These are phyloP conservation scores for Paecilomyces dactylethromorphus DNA, from an alignment of 2,329 filamentous ascomycete species.

Conservation along the genomic window DNA sequence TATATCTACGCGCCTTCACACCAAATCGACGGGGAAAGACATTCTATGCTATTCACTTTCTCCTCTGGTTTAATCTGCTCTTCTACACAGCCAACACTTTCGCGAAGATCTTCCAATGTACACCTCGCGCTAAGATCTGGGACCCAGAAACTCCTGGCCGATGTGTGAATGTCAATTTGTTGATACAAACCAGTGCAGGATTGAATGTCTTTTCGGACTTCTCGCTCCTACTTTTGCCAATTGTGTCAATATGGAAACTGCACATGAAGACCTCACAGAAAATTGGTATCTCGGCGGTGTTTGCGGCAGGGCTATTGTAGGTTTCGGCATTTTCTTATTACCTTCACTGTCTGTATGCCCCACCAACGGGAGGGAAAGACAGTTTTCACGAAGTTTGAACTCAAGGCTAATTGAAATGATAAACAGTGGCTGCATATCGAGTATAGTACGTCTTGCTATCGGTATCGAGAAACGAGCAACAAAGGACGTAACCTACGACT, in stretches of 20 bases:
- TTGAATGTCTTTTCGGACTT: conserved; percentile 13
- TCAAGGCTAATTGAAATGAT: background rate
- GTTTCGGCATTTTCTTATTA: background rate
- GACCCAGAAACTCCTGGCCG: conserved; percentile 5
- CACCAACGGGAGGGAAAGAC: background rate
- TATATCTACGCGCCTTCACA: conserved; percentile 15
- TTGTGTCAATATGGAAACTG: conserved; percentile 6
- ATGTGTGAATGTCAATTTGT: conserved; percentile 9
- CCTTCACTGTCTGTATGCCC: background rate
- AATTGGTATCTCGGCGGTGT: background rate
- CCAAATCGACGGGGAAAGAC: conserved; percentile 8
- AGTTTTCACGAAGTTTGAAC: background rate
- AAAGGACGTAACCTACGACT: conserved; percentile 15
- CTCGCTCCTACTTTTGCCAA: conserved; percentile 8
- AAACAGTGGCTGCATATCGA: conserved; percentile 14
- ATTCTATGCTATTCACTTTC: conserved; percentile 8
- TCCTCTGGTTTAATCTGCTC: conserved; percentile 8
- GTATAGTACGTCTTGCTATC: conserved; percentile 16
- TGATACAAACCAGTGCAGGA: conserved; percentile 8
- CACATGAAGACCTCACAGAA: conserved; percentile 3
- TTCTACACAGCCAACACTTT: conserved; percentile 12
- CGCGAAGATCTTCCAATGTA: conserved; percentile 12
- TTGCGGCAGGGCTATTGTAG: background rate
- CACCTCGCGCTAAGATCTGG: conserved; percentile 10
- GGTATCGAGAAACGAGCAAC: conserved; percentile 12